These are phyloP conservation scores for Salvia hispanica DNA, from an alignment of 257 asterid species.

Conservation along the genomic window DNA sequence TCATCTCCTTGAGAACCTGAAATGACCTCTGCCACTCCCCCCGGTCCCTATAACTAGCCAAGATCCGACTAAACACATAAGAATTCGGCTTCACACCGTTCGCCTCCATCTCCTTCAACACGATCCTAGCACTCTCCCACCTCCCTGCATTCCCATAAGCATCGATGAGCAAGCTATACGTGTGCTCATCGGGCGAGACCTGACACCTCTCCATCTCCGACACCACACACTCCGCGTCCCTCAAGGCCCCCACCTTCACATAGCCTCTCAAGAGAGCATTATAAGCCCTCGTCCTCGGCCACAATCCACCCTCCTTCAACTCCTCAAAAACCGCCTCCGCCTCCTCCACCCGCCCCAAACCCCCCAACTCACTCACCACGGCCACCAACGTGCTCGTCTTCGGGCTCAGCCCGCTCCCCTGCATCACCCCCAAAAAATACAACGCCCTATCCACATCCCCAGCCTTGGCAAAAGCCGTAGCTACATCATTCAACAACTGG, in stretches of 20 bases:
- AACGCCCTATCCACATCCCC: constrained; percentile 73
- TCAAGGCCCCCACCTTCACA: constrained; percentile 75
- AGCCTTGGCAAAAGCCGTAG: constrained; percentile 74
- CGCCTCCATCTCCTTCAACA: constrained; percentile 84
- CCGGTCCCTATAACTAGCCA: constrained; percentile 78
- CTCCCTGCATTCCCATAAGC: constrained; percentile 95
- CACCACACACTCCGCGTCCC: constrained; percentile 78
- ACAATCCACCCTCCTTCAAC: constrained; percentile 81
- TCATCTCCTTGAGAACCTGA: constrained; percentile 96
- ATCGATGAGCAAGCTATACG: constrained; percentile 86
- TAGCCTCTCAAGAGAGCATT: constrained; percentile 86
- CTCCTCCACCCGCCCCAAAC: constrained; percentile 78
- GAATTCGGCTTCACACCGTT: constrained; percentile 73
- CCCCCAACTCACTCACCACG: constrained; percentile 68
- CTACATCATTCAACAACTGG: constrained; percentile 74
- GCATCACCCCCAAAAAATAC: constrained; percentile 65
- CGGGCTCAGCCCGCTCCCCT: constrained; percentile 79
- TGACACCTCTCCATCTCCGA: constrained; percentile 84
- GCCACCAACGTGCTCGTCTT: constrained; percentile 65
- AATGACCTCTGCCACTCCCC: constrained; percentile 98
- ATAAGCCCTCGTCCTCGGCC: constrained; percentile 87
- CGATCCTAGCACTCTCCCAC: constrained; percentile 94
- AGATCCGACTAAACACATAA: constrained; percentile 70
- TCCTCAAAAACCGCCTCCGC: constrained; percentile 95
- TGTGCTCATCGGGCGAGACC: constrained; percentile 78